Evolutionary conservation across 345 rosid genomes (phyloP).

Genomic region (Eucalyptus pumila): DNA sequence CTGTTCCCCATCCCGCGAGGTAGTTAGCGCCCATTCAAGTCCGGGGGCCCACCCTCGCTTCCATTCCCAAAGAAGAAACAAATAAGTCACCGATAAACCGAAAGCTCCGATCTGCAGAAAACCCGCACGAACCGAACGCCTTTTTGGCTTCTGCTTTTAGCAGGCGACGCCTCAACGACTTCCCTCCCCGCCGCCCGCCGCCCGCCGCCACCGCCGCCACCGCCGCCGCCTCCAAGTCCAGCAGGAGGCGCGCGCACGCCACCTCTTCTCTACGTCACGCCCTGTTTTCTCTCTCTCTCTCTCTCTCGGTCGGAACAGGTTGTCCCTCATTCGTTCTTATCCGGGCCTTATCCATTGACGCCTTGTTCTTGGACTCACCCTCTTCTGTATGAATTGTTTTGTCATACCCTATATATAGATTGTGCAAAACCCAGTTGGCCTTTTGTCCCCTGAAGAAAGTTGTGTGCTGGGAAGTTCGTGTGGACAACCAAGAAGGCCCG

Average conservation of each 20-base stretch:
- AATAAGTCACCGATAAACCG: neutral
- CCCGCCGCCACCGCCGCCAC: neutral
- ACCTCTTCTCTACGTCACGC: neutral
- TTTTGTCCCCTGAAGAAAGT: neutral
- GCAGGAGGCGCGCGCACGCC: neutral
- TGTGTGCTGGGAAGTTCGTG: neutral
- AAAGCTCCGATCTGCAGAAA: neutral
- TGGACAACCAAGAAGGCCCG: neutral
- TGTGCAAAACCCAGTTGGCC: neutral
- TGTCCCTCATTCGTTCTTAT: neutral
- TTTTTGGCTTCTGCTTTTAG: neutral
- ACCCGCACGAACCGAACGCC: neutral
- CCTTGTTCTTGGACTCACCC: neutral
- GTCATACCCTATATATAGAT: neutral
- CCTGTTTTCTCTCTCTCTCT: neutral
- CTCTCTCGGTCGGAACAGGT: neutral
- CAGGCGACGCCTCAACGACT: neutral
- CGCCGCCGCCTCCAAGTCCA: neutral
- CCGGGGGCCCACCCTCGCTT: neutral
- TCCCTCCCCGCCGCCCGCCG: neutral
- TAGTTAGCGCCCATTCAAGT: neutral
- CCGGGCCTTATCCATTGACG: neutral
- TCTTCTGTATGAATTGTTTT: neutral
- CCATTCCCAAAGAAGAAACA: neutral
- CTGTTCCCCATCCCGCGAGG: neutral